Base-by-base conservation (phyloP, 306 rosid species). In the Vigna angularis region DNA sequence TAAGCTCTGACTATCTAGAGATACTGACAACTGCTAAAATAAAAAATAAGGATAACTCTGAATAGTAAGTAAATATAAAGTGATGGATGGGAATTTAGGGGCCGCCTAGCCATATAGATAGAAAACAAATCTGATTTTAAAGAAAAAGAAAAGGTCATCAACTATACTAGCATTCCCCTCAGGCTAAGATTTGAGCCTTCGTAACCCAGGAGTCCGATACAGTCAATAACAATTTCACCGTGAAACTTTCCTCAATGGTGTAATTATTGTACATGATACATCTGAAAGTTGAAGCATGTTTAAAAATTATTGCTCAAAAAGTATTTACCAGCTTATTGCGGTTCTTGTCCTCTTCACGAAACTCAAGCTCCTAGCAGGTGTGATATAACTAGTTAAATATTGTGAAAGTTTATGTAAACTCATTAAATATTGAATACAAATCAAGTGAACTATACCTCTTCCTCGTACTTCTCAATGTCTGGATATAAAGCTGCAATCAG, bases 291-390 rank as follows among this genome's bases (percentile, higher is more conserved):
- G 79, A 83, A 67, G 74, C 84, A 83, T 53, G 77, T 50, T 32
- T 67, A 28, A 49, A 77, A 26, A 66, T 20, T 66, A 63, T 61
- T 53, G 76, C 3, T 72, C 53, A 51, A 66, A 79, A 85, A 75
- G 36, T 13, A 72, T 78, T 86, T 47, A 94, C 98, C 98, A 85
- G 96, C 89, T 91, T 91, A 87, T 94, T 94, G 66, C 98, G 91
- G 77, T 81, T 89, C 86, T 80, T 92, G 86, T 94, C 98, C 85
- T 91, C 98, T 77, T 94, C 98, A 73, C 90, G 96, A 84, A 94
- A 90, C 71, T 91, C 93, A 84, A 90, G 86, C 82, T 94, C 98
- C 98, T 95, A 77, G 66, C 22, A 83, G 70, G 62, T 30, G 75
- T 47, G 62, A 77, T 44, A 78, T 73, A 56, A 72, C 36, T 52